Evolutionary conservation across 257 asterid genomes (phyloP).

Genomic region (Agastache rugosa): DNA sequence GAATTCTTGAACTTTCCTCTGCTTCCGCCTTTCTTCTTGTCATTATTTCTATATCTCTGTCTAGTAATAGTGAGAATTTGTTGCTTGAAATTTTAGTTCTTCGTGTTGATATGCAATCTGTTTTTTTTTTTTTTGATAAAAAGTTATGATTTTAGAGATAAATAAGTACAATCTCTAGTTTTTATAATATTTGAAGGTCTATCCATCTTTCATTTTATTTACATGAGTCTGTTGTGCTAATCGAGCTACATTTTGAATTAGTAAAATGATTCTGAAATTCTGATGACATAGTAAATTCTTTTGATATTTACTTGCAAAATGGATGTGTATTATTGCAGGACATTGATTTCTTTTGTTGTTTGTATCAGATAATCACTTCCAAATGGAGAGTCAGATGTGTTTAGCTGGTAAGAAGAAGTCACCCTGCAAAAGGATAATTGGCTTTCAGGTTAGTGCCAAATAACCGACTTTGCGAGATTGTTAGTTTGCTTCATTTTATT

Average conservation of each 20-base stretch:
- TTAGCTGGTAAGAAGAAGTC: constrained; percentile 80
- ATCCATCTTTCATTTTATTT: no score
- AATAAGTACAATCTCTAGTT: background rate
- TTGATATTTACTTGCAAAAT: background rate
- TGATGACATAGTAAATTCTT: background rate
- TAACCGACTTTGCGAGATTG: constrained; percentile 2
- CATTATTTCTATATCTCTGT: background rate
- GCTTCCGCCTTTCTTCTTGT: constrained; percentile 9
- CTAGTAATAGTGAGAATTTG: background rate
- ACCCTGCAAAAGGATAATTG: constrained; percentile 79
- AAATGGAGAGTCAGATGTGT: constrained; percentile 68
- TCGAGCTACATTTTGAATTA: background rate
- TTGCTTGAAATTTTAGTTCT: background rate
- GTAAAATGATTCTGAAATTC: no score
- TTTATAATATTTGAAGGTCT: no score
- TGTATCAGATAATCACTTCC: constrained; percentile 67
- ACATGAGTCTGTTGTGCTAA: no score
- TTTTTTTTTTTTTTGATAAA: no score
- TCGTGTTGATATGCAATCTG: background rate
- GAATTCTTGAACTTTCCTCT: constrained; percentile 9
- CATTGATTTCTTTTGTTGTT: constrained; percentile 29
- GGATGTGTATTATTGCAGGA: background rate
- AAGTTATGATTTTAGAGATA: background rate
- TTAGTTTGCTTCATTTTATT: constrained; percentile 18
- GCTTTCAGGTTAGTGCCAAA: constrained; percentile 74